Percentiles rank a stretch among this genome's conserved stretches.
These are phyloP conservation scores for Pleodorina starrii DNA, from an alignment of 139 green algal species.

Conservation along the genomic window DNA sequence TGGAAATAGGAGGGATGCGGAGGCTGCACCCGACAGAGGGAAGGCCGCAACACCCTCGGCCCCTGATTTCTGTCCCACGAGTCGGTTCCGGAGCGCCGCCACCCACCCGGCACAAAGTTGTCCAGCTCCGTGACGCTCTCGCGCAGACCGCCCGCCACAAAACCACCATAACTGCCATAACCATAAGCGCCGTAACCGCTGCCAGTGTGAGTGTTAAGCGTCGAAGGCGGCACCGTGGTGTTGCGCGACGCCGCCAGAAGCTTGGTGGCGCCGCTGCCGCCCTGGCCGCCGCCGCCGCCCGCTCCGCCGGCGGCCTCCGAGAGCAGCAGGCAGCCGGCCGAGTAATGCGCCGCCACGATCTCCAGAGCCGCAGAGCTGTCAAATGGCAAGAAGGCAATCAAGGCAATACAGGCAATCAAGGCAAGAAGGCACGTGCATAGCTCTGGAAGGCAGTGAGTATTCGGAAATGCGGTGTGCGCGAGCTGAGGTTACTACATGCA, in stretches of 20 bases:
- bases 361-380: conserved; percentile 61
- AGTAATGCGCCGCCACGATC: conserved; percentile 77
- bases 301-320: conserved; percentile 68
- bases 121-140: conserved; percentile 84
- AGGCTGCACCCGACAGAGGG: too few species aligned
- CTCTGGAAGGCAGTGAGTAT: too few species aligned
- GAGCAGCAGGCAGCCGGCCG: conserved; percentile 78
- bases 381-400: background rate
- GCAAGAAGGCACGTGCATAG: too few species aligned
- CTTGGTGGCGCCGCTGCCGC: conserved; percentile 61
- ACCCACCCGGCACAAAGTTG: conserved; percentile 72
- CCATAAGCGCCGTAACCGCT: background rate
- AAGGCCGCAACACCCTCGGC: too few species aligned
- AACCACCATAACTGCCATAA: conserved; percentile 12
- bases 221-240: conserved; percentile 71
- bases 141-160: conserved; percentile 70
- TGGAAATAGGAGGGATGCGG: too few species aligned
- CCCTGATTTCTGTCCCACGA: too few species aligned
- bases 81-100: too few species aligned
- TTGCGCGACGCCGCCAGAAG: conserved; percentile 73
- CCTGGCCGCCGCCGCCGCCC: background rate
- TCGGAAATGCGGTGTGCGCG: too few species aligned
- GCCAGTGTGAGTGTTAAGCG: conserved; percentile 56
- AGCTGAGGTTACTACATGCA: too few species aligned
- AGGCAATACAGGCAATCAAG: too few species aligned